A percentile compares a stretch with the other conserved stretches of the same genome.
Conservation (phyloP, 2,329 filamentous ascomycete species). For the Plectosphaerella cucumerina region DNA sequence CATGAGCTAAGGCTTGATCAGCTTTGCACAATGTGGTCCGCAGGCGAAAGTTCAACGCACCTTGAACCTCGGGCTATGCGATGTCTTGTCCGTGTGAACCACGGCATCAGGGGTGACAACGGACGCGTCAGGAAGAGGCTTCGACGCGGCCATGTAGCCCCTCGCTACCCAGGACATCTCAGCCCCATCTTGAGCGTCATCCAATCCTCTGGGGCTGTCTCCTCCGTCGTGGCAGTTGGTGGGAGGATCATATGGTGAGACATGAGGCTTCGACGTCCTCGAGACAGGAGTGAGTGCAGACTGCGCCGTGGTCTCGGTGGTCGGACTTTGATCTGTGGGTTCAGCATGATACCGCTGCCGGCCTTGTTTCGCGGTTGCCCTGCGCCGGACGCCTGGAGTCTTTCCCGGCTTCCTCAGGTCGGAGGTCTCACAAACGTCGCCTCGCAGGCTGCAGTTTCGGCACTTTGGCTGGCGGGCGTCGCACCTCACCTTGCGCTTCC, state of each 20-base stretch:
- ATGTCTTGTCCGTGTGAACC: conserved; percentile 17
- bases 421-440: conserved; percentile 20
- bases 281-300: too few species aligned
- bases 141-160: not conserved
- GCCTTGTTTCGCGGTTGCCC: conserved; percentile 10
- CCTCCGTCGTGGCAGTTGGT: too few species aligned
- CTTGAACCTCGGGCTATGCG: conserved; percentile 6
- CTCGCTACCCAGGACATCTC: not conserved
- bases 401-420: conserved; percentile 16
- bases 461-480: conserved; percentile 22
- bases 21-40: not conserved
- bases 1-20: conserved; percentile 15
- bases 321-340: too few species aligned
- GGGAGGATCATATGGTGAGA: too few species aligned
- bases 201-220: too few species aligned
- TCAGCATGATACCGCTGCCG: too few species aligned
- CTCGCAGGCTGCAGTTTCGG: conserved; percentile 24
- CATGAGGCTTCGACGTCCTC: too few species aligned
- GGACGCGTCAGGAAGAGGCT: not conserved
- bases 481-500: conserved; percentile 23
- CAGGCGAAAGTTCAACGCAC: conserved; percentile 9
- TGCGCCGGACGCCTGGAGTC: conserved; percentile 11
- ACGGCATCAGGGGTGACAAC: conserved; percentile 15
- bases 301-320: too few species aligned
- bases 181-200: too few species aligned